phyloP scores from a whole-genome alignment of 192 early-diverging fungal species.

The Backusella australiensis region DNA sequence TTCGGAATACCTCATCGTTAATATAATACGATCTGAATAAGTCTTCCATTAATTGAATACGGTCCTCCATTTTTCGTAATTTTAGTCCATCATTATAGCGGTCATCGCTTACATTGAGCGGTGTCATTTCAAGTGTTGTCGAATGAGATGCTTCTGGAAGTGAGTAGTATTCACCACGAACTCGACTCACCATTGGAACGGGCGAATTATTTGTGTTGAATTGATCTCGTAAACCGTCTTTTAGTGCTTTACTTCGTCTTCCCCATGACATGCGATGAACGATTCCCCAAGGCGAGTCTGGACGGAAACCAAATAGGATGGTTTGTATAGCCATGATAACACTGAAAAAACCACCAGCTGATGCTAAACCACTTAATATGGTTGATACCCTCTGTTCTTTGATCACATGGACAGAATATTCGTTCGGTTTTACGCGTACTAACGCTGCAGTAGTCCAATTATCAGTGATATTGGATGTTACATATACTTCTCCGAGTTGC shows the following conservation, averaged over 20 bases:
- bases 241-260: not conserved
- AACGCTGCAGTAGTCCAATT: not conserved
- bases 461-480: not conserved
- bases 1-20: conserved; percentile 8
- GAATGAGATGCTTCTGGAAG: not conserved
- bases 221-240: not conserved
- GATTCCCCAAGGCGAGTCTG: conserved; percentile 16
- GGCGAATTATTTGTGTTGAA: not conserved
- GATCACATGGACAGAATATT: not conserved
- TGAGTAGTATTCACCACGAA: not conserved
- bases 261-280: conserved; percentile 18
- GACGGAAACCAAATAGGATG: conserved; percentile 19
- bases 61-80: conserved; percentile 7
- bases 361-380: conserved; percentile 8
- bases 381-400: conserved; percentile 1
- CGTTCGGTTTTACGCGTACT: not conserved
- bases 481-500: not conserved
- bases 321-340: conserved; percentile 7
- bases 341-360: conserved; percentile 12
- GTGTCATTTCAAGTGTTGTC: not conserved
- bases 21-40: conserved; percentile 20
- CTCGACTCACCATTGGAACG: conserved; percentile 15
- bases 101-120: not conserved
- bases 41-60: conserved; percentile 14
- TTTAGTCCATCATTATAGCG: not conserved